A percentile compares a stretch with the other conserved stretches of the same genome.
These are phyloP conservation scores for Pichia insulana DNA, from an alignment of 805 yeast genomes.

Conservation along the genomic window DNA sequence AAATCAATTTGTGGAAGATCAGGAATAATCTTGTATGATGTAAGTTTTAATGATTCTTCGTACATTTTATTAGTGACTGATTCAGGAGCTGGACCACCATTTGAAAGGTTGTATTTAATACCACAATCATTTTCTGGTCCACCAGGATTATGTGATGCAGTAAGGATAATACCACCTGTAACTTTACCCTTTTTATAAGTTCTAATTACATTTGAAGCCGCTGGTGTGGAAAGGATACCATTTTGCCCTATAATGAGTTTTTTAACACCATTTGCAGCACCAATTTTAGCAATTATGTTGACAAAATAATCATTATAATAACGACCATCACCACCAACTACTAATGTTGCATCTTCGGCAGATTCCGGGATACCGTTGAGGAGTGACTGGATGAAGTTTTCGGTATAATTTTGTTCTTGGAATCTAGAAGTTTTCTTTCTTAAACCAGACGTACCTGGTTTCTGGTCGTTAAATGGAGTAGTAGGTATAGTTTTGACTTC, in stretches of 20 bases:
- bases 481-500: slow-evolving; percentile 39
- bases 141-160: slow-evolving; percentile 98
- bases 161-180: slow-evolving; percentile 92
- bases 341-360: slow-evolving; percentile 59
- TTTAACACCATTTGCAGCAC: slow-evolving; percentile 85
- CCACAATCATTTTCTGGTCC: slow-evolving; percentile 91
- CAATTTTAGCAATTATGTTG: slow-evolving; percentile 71
- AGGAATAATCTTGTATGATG: slow-evolving; percentile 48
- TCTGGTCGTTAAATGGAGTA: slow-evolving; percentile 78
- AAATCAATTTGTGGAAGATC: slow-evolving; percentile 63
- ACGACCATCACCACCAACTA: slow-evolving; percentile 96
- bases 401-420: slow-evolving; percentile 72
- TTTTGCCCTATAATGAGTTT: slow-evolving; percentile 80
- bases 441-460: slow-evolving; percentile 96
- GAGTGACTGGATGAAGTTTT: slow-evolving; percentile 86
- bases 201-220: slow-evolving; percentile 90
- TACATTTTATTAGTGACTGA: slow-evolving; percentile 81
- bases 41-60: slow-evolving; percentile 53
- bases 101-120: slow-evolving; percentile 86
- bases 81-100: slow-evolving; percentile 99
- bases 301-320: slow-evolving; percentile 78
- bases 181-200: slow-evolving; percentile 37
- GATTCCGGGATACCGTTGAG: slow-evolving; percentile 90
- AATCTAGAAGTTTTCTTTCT: slow-evolving; percentile 86
- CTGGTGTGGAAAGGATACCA: slow-evolving; percentile 91